Evolutionary conservation across 805 yeast species (phyloP).

Genomic region (Saccharomycopsis fibuligera): DNA sequence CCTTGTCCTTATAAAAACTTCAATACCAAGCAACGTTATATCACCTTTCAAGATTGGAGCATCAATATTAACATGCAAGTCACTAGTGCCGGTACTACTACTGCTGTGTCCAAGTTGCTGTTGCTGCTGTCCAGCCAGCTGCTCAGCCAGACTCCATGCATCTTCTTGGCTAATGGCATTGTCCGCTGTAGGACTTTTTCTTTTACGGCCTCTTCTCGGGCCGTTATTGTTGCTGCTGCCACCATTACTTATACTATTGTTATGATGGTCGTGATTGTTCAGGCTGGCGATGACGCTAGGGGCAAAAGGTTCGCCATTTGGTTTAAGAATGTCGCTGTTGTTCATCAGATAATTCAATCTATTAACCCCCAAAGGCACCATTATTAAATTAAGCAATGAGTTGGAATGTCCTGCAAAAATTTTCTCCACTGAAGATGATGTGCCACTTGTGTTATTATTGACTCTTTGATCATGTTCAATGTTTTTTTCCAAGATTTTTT

Average conservation of each 20-base stretch:
- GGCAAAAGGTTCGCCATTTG: slow-evolving; percentile 52
- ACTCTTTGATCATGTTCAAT: slow-evolving; percentile 22
- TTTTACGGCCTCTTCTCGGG: slow-evolving; percentile 39
- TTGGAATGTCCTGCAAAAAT: slow-evolving; percentile 50
- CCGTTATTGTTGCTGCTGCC: slow-evolving; percentile 1
- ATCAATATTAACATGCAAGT: slow-evolving; percentile 76
- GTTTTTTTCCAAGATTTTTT: slow-evolving; percentile 45
- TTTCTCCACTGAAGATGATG: slow-evolving; percentile 30
- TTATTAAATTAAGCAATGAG: slow-evolving; percentile 58
- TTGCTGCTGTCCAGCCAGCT: neutral
- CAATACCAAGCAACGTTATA: slow-evolving; percentile 73
- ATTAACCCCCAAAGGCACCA: slow-evolving; percentile 94
- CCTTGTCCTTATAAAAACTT: slow-evolving; percentile 68
- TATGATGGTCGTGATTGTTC: slow-evolving; percentile 21
- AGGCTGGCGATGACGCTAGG: slow-evolving; percentile 2
- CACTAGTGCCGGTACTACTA: slow-evolving; percentile 31
- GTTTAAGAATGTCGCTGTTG: slow-evolving; percentile 63
- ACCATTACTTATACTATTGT: no score
- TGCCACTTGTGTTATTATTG: slow-evolving; percentile 34
- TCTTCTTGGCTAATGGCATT: slow-evolving; percentile 5
- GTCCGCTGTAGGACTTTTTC: slow-evolving; percentile 33
- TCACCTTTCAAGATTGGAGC: slow-evolving; percentile 91
- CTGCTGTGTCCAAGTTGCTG: no score
- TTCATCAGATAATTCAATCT: slow-evolving; percentile 85
- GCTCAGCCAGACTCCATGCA: no score